Evolutionary conservation across 495 filamentous ascomycete genomes (phyloP).

Genomic region (Neurospora sp.): DNA sequence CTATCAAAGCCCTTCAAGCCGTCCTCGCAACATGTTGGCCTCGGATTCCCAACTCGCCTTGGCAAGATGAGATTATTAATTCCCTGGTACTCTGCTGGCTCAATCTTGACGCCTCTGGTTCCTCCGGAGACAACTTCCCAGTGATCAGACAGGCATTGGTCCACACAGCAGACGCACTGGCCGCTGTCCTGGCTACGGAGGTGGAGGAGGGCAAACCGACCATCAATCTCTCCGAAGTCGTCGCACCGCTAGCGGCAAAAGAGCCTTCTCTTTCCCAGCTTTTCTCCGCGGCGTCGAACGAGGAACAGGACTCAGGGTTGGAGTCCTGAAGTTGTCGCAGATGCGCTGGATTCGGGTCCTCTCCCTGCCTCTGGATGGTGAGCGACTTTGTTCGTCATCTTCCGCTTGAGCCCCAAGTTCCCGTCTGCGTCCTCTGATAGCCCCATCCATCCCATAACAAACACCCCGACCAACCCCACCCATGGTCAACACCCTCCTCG

Average conservation of each 20-base stretch:
- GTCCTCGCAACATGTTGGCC: slow-evolving; percentile 67
- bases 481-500: not conserved
- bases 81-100: slow-evolving; percentile 59
- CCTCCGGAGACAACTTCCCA: slow-evolving; percentile 7
- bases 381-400: not conserved
- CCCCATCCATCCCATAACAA: not conserved
- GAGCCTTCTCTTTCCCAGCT: slow-evolving; percentile 32
- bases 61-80: slow-evolving; percentile 60
- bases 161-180: slow-evolving; percentile 18
- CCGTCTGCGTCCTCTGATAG: not conserved
- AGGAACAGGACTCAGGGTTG: not conserved
- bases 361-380: not conserved
- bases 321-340: not conserved
- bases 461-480: not conserved
- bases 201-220: not conserved
- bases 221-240: slow-evolving; percentile 16
- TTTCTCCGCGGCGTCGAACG: slow-evolving; percentile 14
- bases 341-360: not conserved
- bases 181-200: slow-evolving; percentile 19
- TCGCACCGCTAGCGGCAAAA: slow-evolving; percentile 29
- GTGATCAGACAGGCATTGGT: slow-evolving; percentile 40
- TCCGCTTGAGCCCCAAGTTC: not conserved
- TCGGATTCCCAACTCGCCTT: slow-evolving; percentile 43
- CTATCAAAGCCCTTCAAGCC: slow-evolving; percentile 42
- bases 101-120: slow-evolving; percentile 39